Evolutionary conservation across 31 red algal species (phyloP).

Genomic region (Asparagopsis taxiformis): DNA sequence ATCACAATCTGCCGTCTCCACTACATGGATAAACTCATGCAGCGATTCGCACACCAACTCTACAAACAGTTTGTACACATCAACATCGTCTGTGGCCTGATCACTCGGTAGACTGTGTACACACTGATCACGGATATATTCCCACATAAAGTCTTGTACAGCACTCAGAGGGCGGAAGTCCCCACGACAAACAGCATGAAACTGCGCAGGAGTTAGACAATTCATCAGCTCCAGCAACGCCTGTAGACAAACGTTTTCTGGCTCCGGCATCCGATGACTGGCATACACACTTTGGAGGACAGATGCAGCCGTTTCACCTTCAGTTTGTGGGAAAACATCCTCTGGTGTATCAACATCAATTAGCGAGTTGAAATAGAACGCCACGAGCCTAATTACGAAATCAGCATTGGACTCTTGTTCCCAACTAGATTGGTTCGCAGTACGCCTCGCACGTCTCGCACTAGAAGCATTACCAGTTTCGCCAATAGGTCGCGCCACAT

Average conservation of each 20-base stretch:
- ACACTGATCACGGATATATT: constrained; percentile 2
- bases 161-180: constrained; percentile 18
- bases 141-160: constrained; percentile 8
- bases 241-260: constrained; percentile 17
- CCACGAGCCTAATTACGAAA: constrained; percentile 29
- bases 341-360: constrained; percentile 3
- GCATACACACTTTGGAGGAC: constrained; percentile 18
- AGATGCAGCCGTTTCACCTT: constrained; percentile 10
- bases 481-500: background rate
- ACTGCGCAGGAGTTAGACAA: constrained; percentile 20
- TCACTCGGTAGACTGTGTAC: background rate
- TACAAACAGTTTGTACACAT: constrained; percentile 8
- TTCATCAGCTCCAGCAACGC: constrained; percentile 21
- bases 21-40: constrained; percentile 19
- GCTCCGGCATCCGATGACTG: background rate
- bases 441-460: background rate
- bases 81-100: background rate
- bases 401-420: constrained; percentile 12
- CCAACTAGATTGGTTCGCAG: background rate
- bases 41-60: constrained; percentile 19
- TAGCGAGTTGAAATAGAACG: constrained; percentile 30
- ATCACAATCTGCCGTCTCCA: constrained; percentile 7
- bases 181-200: constrained; percentile 27
- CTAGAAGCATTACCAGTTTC: background rate
- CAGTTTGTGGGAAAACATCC: background rate